Base-by-base conservation (phyloP, 2,329 filamentous ascomycete species). In the Neoscytalidium dimidiatum region DNA sequence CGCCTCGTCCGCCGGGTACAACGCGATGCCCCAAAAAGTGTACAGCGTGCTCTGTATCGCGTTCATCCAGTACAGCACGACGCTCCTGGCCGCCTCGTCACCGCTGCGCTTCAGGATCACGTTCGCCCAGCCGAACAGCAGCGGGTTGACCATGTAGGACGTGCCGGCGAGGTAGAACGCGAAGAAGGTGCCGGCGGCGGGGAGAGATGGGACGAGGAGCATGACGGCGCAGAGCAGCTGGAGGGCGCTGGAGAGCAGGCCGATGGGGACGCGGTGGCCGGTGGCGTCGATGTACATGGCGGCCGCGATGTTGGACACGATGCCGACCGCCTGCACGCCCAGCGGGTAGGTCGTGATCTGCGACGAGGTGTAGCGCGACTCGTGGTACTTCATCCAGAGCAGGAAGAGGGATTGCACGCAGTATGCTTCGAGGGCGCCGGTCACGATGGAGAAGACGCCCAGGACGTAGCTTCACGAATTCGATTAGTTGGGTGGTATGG, bases 321-420 rank as follows among this genome's bases (percentile, higher is more conserved):
- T 87, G 2, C 85, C 86, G 0, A 84, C 81, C 0, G 84, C 85
- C 0, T 85, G 81, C 0, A 88, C 82, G 1, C 84, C 85, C 0
- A 85, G 83, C 0, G 85, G 85, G 56, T 86, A 87, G 68, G 85
- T 83, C 69, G 87, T 88, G 29, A 33, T 46, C 26, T 64, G 48
- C 8, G 5, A 17, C 33, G 26, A 29, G 61, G 31, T 11, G 83
- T 78, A 67, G 87, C 82, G 0, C 78, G 57, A 0, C 85, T 77
- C 0, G 78, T 70, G 51, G 17, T 60, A 66, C 49, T 73, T 73
- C 60, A 76, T 70, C 69, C 70, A 75, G 26, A 76, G 66, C 1
- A 76, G 66, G 66, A 74, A 73, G 53, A 72, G 71, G 19, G 71
- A 49, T 44, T 64, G 61, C 11, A 64, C 61, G 49, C 26, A 31